Percentiles rank a stretch among this genome's conserved stretches.
These are phyloP conservation scores for Nemania diffusa DNA, from an alignment of 2,329 filamentous ascomycete genomes.

Conservation along the genomic window DNA sequence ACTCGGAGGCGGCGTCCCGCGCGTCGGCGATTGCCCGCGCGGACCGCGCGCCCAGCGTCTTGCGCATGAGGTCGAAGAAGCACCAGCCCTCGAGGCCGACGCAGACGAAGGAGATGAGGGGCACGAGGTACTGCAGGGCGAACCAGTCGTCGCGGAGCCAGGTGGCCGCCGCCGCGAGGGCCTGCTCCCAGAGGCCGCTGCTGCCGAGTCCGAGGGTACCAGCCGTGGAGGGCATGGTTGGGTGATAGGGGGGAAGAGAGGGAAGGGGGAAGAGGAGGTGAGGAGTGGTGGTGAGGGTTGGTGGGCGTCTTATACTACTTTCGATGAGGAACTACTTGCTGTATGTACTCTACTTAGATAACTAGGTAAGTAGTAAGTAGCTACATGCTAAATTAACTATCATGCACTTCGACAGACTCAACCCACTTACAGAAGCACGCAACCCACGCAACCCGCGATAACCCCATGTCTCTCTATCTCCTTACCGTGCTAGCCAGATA, in stretches of 20 bases:
- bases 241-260: slow-evolving; percentile 11
- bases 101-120: slow-evolving; percentile 40
- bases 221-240: slow-evolving; percentile 39
- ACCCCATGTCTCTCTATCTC: neutral
- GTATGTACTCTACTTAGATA: neutral
- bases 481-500: too few relatives aligned
- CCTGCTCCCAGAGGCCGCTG: slow-evolving; percentile 28
- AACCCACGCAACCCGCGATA: neutral
- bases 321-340: too few relatives aligned
- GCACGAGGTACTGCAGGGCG: slow-evolving; percentile 35
- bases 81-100: slow-evolving; percentile 40
- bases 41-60: slow-evolving; percentile 37
- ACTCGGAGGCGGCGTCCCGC: slow-evolving; percentile 32
- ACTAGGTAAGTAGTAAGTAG: too few relatives aligned
- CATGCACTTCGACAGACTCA: neutral
- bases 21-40: slow-evolving; percentile 36
- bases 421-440: too few relatives aligned
- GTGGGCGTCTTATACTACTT: slow-evolving; percentile 21
- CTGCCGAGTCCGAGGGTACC: slow-evolving; percentile 26
- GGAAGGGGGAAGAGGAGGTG: neutral
- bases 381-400: too few relatives aligned
- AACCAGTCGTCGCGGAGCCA: slow-evolving; percentile 36
- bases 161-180: slow-evolving; percentile 25
- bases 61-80: slow-evolving; percentile 40
- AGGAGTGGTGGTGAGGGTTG: neutral